Conservation (phyloP, 805 yeast genomes). For the Ogataea populi-albae region DNA sequence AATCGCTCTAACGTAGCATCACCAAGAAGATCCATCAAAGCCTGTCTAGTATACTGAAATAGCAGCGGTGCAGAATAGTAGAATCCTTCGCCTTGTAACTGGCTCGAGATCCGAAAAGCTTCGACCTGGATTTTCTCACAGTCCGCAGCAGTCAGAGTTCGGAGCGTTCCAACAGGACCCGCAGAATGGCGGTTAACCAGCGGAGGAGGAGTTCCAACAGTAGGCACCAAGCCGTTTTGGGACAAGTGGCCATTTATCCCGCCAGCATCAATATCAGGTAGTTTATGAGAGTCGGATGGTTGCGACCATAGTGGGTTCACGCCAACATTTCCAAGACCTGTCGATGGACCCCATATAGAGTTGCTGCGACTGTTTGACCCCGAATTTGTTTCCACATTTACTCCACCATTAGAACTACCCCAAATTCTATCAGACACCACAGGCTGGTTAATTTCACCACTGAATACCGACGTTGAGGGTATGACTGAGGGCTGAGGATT, state of each 20-base stretch:
- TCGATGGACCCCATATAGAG: slow-evolving; percentile 24
- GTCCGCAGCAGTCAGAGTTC: slow-evolving; percentile 20
- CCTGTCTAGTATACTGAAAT: slow-evolving; percentile 33
- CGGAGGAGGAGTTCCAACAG: neutral
- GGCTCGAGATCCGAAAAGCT: slow-evolving; percentile 39
- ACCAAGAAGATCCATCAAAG: slow-evolving; percentile 38
- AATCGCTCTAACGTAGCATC: slow-evolving; percentile 29
- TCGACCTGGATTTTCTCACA: slow-evolving; percentile 40
- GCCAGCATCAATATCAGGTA: neutral
- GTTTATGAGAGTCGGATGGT: slow-evolving; percentile 12
- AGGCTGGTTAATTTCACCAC: slow-evolving; percentile 1
- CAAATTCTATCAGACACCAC: slow-evolving; percentile 9
- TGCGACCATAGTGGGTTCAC: slow-evolving; percentile 12
- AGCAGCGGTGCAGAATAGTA: slow-evolving; percentile 23
- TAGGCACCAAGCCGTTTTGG: too few relatives aligned
- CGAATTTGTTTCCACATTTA: slow-evolving; percentile 5
- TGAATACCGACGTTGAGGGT: slow-evolving; percentile 8
- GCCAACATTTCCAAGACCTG: neutral
- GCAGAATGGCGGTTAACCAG: too few relatives aligned
- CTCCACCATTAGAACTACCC: slow-evolving; percentile 10
- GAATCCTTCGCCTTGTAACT: slow-evolving; percentile 30
- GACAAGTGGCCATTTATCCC: too few relatives aligned
- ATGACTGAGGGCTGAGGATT: slow-evolving; percentile 3
- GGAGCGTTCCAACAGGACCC: neutral
- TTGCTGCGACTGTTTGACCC: slow-evolving; percentile 14